Evolutionary conservation across 352 stramenopile genomes (phyloP).

Genomic region (Pythium rishiriense): DNA sequence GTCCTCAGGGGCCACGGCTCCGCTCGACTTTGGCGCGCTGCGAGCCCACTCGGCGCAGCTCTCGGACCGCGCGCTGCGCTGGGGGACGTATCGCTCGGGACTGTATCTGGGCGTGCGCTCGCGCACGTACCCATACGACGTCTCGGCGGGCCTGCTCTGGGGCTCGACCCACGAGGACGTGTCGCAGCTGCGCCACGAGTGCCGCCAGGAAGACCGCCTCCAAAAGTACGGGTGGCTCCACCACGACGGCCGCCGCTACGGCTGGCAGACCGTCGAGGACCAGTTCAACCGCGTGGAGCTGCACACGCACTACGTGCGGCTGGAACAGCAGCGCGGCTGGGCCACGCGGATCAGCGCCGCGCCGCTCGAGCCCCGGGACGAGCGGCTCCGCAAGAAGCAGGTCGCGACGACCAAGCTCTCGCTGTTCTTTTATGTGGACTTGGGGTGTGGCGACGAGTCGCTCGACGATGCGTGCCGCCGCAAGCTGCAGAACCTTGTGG

Average conservation of each 20-base stretch:
- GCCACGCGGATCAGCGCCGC: conserved; percentile 41
- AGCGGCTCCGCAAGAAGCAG: conserved; percentile 36
- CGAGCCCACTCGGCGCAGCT: conserved; percentile 37
- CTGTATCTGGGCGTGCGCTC: conserved; percentile 83
- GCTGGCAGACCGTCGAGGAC: conserved; percentile 62
- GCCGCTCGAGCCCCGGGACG: conserved; percentile 47
- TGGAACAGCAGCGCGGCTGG: conserved; percentile 42
- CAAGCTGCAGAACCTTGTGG: conserved; percentile 48
- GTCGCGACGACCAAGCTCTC: conserved; percentile 61
- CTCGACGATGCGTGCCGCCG: conserved; percentile 50
- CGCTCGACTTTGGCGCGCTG: conserved; percentile 39
- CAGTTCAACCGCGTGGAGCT: conserved; percentile 74
- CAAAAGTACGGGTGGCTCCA: conserved; percentile 81
- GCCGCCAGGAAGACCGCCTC: conserved; percentile 73
- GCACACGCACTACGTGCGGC: conserved; percentile 60
- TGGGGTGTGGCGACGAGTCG: conserved; percentile 71
- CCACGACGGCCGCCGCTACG: conserved; percentile 68
- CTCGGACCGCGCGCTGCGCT: conserved; percentile 43
- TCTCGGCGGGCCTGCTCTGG: conserved; percentile 79
- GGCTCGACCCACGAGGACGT: conserved; percentile 64
- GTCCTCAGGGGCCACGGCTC: not conserved
- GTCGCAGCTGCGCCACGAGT: conserved; percentile 73
- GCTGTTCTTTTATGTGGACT: conserved; percentile 81
- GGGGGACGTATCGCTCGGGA: conserved; percentile 75
- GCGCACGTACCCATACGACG: conserved; percentile 55